A percentile compares a stretch with the other conserved stretches of the same genome.
These are phyloP conservation scores for Scheffersomyces titani DNA, from an alignment of 1,139 yeast species.

Conservation along the genomic window DNA sequence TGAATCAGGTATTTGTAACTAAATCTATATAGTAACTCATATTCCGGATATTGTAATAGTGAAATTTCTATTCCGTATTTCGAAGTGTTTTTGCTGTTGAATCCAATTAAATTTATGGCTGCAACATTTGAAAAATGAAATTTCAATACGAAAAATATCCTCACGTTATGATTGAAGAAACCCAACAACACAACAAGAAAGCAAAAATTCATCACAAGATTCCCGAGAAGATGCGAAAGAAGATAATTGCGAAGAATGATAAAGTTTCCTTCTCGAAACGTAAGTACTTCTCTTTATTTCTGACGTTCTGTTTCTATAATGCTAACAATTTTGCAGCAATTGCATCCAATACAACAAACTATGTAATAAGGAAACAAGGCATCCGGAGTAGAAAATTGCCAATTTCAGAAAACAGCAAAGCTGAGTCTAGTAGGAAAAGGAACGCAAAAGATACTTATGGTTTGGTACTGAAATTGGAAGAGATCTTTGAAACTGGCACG, in stretches of 20 bases:
- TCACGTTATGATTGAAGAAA: not conserved
- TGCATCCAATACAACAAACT: not conserved
- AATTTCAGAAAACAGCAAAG: not conserved
- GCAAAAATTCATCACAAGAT: not conserved
- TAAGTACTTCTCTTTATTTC: not conserved
- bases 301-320: not conserved
- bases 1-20: too few species aligned
- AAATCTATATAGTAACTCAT: too few species aligned
- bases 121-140: not conserved
- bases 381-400: not conserved
- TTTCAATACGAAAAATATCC: not conserved
- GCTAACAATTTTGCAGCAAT: not conserved
- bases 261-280: not conserved
- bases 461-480: conserved; percentile 35
- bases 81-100: too few species aligned
- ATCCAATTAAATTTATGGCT: not conserved
- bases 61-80: too few species aligned
- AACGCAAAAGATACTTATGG: not conserved
- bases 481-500: conserved; percentile 26
- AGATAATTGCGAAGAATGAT: not conserved
- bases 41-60: too few species aligned
- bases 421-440: not conserved
- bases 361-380: not conserved
- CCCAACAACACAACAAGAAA: not conserved
- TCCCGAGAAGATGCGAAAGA: not conserved